Conservation (phyloP, 2,329 filamentous ascomycete genomes). For the Trichoderma hamatum region DNA sequence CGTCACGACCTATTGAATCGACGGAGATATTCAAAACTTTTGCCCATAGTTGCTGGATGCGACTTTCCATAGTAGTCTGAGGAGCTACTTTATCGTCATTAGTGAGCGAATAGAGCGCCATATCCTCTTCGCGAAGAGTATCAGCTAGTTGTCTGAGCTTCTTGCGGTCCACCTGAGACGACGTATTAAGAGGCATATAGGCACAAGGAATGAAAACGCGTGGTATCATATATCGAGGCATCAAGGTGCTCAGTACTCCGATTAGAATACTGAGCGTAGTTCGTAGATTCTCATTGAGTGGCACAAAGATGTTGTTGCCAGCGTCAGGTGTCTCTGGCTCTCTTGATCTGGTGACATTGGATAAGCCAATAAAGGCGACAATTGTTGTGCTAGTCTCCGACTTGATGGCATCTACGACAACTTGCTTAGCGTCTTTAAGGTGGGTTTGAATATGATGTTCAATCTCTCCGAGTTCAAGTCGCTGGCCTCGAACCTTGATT, state of each 20-base stretch:
- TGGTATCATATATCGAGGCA: slow-evolving; percentile 23
- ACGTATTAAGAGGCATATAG: slow-evolving; percentile 16
- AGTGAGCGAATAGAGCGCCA: slow-evolving; percentile 32
- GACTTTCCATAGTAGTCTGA: slow-evolving; percentile 32
- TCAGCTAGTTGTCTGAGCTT: slow-evolving; percentile 3
- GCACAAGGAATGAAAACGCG: slow-evolving; percentile 21
- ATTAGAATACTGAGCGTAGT: background rate
- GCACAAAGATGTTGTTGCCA: background rate
- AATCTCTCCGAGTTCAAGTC: slow-evolving; percentile 31
- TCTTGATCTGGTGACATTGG: background rate
- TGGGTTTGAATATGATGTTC: slow-evolving; percentile 24
- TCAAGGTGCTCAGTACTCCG: background rate
- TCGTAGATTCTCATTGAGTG: background rate
- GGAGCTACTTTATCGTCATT: slow-evolving; percentile 29
- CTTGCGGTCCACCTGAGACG: slow-evolving; percentile 27
- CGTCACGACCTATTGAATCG: slow-evolving; percentile 28
- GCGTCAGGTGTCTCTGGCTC: background rate
- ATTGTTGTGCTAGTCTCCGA: background rate
- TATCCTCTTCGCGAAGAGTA: slow-evolving; percentile 15
- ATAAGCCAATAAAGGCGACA: slow-evolving; percentile 17
- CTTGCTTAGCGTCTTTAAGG: slow-evolving; percentile 14
- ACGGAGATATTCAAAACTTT: background rate
- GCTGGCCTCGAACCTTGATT: slow-evolving; percentile 32
- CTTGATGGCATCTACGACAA: slow-evolving; percentile 25
- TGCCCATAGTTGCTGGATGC: slow-evolving; percentile 40